Evolutionary conservation across 805 yeast species (phyloP).

Genomic region (Hemisphaericaspora nanyangensis): DNA sequence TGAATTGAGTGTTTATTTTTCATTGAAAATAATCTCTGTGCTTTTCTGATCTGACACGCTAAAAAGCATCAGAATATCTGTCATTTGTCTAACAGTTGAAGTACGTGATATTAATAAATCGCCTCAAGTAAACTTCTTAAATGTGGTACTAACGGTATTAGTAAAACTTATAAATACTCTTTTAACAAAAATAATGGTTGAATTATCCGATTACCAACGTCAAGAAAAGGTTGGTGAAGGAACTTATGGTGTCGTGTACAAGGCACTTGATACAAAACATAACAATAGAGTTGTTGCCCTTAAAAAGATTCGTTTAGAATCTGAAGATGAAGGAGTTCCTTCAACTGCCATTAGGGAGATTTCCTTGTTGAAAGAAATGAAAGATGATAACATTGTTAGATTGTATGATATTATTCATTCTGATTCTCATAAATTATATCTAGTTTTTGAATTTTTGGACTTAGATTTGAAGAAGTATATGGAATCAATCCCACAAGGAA

Average conservation of each 20-base stretch:
- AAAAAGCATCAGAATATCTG: too few relatives aligned
- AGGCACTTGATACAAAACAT: conserved; percentile 85
- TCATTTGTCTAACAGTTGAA: too few relatives aligned
- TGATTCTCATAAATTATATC: conserved; percentile 84
- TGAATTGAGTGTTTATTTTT: too few relatives aligned
- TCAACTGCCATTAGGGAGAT: conserved; percentile 97
- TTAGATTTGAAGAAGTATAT: conserved; percentile 93
- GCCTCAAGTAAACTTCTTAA: too few relatives aligned
- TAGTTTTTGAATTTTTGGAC: conserved; percentile 92
- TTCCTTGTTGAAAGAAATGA: conserved; percentile 86
- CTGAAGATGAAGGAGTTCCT: conserved; percentile 98
- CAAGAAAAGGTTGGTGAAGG: conserved; percentile 97
- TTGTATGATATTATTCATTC: conserved; percentile 93
- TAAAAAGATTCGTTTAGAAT: conserved; percentile 90
- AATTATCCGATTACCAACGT: conserved; percentile 86
- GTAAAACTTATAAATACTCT: too few relatives aligned
- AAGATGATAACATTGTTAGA: conserved; percentile 89
- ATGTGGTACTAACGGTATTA: too few relatives aligned
- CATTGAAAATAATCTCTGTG: too few relatives aligned
- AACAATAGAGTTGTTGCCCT: conserved; percentile 93
- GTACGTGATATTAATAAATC: too few relatives aligned
- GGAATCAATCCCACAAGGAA: conserved; percentile 92
- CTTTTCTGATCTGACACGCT: too few relatives aligned
- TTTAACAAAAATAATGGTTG: conserved; percentile 82
- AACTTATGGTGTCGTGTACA: conserved; percentile 96